These are phyloP conservation scores for Basidioascus undulatus DNA, from an alignment of 768 basidiomycete genomes.

Conservation along the genomic window DNA sequence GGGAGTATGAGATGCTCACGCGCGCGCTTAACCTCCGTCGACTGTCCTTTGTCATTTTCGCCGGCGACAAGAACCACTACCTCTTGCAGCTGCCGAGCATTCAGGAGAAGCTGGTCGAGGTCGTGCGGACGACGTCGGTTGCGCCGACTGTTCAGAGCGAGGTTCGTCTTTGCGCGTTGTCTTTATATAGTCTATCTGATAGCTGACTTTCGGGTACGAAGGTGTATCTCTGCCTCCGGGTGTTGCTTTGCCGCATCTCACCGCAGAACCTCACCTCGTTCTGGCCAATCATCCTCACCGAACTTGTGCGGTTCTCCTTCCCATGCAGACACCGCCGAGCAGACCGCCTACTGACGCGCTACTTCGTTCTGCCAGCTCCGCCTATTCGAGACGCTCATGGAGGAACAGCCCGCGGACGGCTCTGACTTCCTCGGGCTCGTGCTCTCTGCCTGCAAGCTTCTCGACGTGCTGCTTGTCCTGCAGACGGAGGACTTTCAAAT, in stretches of 20 bases:
- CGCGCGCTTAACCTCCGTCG: constrained; percentile 69
- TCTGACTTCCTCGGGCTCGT: constrained; percentile 65
- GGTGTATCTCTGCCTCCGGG: constrained; percentile 68
- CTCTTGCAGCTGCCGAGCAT: constrained; percentile 69
- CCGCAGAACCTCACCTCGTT: constrained; percentile 80
- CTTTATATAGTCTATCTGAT: no score
- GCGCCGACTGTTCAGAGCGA: constrained; percentile 76
- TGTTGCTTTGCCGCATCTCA: constrained; percentile 69
- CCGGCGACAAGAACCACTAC: constrained; percentile 77
- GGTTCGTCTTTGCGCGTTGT: constrained; percentile 22
- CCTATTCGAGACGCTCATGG: constrained; percentile 60
- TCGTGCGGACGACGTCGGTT: constrained; percentile 46
- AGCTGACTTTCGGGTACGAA: constrained; percentile 4
- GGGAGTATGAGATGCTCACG: constrained; percentile 75
- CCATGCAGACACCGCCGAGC: background rate
- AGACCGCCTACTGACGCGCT: background rate
- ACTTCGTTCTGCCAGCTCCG: constrained; percentile 34
- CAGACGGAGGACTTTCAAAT: constrained; percentile 97
- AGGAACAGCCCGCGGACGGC: constrained; percentile 44
- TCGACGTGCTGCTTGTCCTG: constrained; percentile 73
- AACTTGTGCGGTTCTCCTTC: constrained; percentile 33
- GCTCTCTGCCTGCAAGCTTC: constrained; percentile 73
- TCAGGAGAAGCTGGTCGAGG: constrained; percentile 92
- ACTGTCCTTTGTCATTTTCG: constrained; percentile 60
- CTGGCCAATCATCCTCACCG: constrained; percentile 87